Conservation (phyloP, 176 grass and related monocot species). For the Canna indica region DNA sequence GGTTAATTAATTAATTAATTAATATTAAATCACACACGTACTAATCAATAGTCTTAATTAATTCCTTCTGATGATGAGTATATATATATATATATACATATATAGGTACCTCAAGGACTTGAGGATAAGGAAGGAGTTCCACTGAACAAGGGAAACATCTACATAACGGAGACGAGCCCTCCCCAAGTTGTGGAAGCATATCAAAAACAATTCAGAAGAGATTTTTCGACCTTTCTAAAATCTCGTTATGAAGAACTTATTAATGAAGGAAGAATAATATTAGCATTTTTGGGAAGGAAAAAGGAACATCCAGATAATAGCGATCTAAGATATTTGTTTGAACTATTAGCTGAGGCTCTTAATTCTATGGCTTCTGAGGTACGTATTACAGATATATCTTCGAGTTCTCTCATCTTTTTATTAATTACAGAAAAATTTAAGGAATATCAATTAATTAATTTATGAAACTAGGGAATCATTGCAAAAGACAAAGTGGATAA, state of each 20-base stretch:
- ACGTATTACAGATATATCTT: too few relatives aligned
- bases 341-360: conserved; percentile 15
- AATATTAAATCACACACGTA: background rate
- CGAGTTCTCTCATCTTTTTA: too few relatives aligned
- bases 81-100: background rate
- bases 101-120: background rate
- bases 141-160: conserved; percentile 7
- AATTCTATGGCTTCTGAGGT: conserved; percentile 21
- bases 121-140: background rate
- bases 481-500: conserved; percentile 10
- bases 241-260: conserved; percentile 7
- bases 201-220: conserved; percentile 4
- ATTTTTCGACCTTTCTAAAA: conserved; percentile 13
- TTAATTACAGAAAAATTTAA: too few relatives aligned
- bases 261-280: background rate
- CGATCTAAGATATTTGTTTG: background rate
- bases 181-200: conserved; percentile 2
- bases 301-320: background rate
- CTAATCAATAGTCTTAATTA: too few relatives aligned
- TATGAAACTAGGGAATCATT: conserved; percentile 8
- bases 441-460: background rate
- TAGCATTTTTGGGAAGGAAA: conserved; percentile 7
- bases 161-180: conserved; percentile 2
- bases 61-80: conserved; percentile 7
- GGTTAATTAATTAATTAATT: background rate